Percentiles rank a stretch among this genome's conserved stretches.
Evolutionary conservation across 441 rosid species (phyloP).

Genomic region (Gossypium schwendimanii): DNA sequence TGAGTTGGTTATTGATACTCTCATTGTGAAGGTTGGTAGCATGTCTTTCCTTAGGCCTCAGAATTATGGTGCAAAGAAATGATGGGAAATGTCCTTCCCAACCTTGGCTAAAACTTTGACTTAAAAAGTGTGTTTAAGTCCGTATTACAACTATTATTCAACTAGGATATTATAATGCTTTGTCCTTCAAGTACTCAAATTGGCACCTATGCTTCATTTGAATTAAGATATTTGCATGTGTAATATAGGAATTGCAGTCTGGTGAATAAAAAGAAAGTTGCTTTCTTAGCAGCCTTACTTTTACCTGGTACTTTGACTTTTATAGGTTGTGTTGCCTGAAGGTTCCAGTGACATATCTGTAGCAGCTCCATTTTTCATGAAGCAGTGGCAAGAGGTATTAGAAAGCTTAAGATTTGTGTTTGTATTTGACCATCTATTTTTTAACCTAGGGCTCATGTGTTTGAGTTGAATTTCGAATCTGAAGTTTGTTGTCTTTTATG

Average conservation of each 20-base stretch:
- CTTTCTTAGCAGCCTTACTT: constrained; percentile 5
- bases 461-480: constrained; percentile 8
- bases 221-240: background rate
- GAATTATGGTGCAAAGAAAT: background rate
- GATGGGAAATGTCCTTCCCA: background rate
- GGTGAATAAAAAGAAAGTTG: background rate
- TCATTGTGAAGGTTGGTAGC: constrained; percentile 64
- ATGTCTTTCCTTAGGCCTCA: background rate
- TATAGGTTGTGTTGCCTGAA: constrained; percentile 91
- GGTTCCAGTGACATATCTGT: constrained; percentile 62
- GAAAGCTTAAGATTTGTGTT: constrained; percentile 2
- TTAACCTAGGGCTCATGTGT: background rate
- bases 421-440: constrained; percentile 3
- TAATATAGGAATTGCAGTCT: background rate
- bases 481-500: background rate
- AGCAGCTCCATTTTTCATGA: constrained; percentile 67
- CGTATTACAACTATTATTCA: background rate
- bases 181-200: background rate
- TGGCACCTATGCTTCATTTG: background rate
- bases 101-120: background rate
- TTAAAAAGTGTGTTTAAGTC: background rate
- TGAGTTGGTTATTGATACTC: constrained; percentile 68
- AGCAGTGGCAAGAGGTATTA: constrained; percentile 73
- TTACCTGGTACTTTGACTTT: constrained; percentile 12
- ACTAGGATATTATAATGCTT: background rate